These are phyloP conservation scores for Fusarium devonianum DNA, from an alignment of 2,329 filamentous ascomycete species.

Conservation along the genomic window DNA sequence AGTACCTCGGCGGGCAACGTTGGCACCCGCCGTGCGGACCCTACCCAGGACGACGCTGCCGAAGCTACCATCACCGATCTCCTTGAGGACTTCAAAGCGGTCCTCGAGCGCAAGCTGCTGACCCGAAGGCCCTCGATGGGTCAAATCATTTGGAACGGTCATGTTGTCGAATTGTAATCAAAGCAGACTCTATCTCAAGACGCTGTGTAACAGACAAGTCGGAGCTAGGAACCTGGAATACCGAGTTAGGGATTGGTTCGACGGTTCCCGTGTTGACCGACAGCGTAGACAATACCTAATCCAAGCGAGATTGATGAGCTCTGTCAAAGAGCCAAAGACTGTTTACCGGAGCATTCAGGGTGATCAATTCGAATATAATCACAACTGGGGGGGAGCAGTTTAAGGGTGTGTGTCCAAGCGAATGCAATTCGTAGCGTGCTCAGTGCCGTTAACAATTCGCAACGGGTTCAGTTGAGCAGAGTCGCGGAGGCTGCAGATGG, in stretches of 20 bases:
- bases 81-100: conserved; percentile 95
- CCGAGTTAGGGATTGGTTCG: conserved; percentile 32
- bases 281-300: conserved; percentile 37
- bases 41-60: conserved; percentile 93
- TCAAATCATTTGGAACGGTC: conserved; percentile 78
- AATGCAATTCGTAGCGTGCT: conserved; percentile 24
- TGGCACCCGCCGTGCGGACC: conserved; percentile 88
- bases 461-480: conserved; percentile 1
- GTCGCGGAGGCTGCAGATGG: conserved; percentile 13
- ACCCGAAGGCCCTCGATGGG: conserved; percentile 70
- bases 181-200: conserved; percentile 30
- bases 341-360: conserved; percentile 50
- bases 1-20: conserved; percentile 86
- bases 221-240: conserved; percentile 31
- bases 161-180: conserved; percentile 57
- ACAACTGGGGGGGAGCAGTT: conserved; percentile 18
- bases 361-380: conserved; percentile 23
- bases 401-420: conserved; percentile 19
- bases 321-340: conserved; percentile 47
- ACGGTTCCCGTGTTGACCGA: conserved; percentile 24
- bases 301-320: conserved; percentile 41
- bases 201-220: conserved; percentile 23
- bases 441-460: conserved; percentile 13
- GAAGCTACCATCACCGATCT: conserved; percentile 98
- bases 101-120: conserved; percentile 79